Base-by-base conservation (phyloP, 2,329 filamentous ascomycete species). In the Neocucurbitaria cava region DNA sequence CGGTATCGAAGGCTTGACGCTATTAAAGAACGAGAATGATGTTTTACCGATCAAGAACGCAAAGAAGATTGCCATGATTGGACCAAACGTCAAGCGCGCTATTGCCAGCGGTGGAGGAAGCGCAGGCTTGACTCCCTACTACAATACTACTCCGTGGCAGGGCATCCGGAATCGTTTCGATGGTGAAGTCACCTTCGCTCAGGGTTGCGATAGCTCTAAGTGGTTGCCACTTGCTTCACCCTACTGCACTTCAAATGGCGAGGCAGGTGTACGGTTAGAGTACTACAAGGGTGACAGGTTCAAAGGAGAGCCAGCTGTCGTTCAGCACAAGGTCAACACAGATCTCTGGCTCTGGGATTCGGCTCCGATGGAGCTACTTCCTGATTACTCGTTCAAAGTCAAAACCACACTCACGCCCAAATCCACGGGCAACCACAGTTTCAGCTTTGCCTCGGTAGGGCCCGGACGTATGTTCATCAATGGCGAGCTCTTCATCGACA, bases 331-430 rank as follows among this genome's bases (percentile, higher is more conserved):
- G 58, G 81, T 78, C 7, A 88, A 87, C 65, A 89, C 86, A 0
- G 87, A 89, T 66, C 80, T 89, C 1, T 89, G 88, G 78, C 79
- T 90, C 2, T 89, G 87, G 87, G 87, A 90, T 62, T 89, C 87
- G 3, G 87, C 86, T 0, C 87, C 87, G 5, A 78, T 80, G 20
- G 78, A 87, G 55, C 81, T 88, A 13, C 83, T 86, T 0, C 85
- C 85, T 0, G 82, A 86, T 49, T 89, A 86, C 81, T 89, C 86
- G 1, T 87, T 87, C 47, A 76, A 85, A 42, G 86, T 85, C 21
- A 89, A 83, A 45, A 86, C 85, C 0, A 81, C 78, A 30, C 74
- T 90, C 20, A 87, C 83, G 0, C 81, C 87, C 0, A 83, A 79
- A 21, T 81, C 82, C 0, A 84, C 81, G 0, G 87, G 87, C 3